These are phyloP conservation scores for Boletus huronensis DNA, from an alignment of 768 basidiomycete species.

Conservation along the genomic window DNA sequence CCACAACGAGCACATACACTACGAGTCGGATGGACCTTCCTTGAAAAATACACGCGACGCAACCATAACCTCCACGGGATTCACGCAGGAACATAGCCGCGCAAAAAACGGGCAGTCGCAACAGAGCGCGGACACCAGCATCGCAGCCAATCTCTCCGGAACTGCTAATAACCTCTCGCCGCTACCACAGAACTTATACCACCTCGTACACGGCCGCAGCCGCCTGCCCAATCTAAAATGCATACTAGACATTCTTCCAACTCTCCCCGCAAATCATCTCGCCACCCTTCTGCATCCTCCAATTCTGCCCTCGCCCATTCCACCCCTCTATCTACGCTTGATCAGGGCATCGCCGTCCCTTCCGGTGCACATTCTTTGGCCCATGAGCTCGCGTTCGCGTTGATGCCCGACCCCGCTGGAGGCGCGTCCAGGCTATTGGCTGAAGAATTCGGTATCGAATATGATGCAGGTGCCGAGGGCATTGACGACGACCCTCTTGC, in stretches of 20 bases:
- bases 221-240: slow-evolving; percentile 14
- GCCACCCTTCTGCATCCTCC: slow-evolving; percentile 26
- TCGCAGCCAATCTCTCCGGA: slow-evolving; percentile 15
- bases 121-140: slow-evolving; percentile 1
- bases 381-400: slow-evolving; percentile 81
- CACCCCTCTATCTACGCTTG: slow-evolving; percentile 30
- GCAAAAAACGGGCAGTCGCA: slow-evolving; percentile 3
- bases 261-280: slow-evolving; percentile 29
- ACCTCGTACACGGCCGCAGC: background rate
- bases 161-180: slow-evolving; percentile 4
- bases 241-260: slow-evolving; percentile 27
- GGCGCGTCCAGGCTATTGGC: slow-evolving; percentile 70
- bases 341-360: slow-evolving; percentile 29
- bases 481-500: slow-evolving; percentile 44
- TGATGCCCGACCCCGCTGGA: slow-evolving; percentile 82
- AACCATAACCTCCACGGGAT: slow-evolving; percentile 3
- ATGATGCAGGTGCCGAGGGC: slow-evolving; percentile 82
- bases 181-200: slow-evolving; percentile 11
- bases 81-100: background rate
- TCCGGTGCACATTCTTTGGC: slow-evolving; percentile 62
- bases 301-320: slow-evolving; percentile 20
- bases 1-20: slow-evolving; percentile 6
- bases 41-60: slow-evolving; percentile 16
- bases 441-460: slow-evolving; percentile 88
- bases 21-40: slow-evolving; percentile 27